Evolutionary conservation across 306 rosid species (phyloP).

Genomic region (peach (Prunus persica)): DNA sequence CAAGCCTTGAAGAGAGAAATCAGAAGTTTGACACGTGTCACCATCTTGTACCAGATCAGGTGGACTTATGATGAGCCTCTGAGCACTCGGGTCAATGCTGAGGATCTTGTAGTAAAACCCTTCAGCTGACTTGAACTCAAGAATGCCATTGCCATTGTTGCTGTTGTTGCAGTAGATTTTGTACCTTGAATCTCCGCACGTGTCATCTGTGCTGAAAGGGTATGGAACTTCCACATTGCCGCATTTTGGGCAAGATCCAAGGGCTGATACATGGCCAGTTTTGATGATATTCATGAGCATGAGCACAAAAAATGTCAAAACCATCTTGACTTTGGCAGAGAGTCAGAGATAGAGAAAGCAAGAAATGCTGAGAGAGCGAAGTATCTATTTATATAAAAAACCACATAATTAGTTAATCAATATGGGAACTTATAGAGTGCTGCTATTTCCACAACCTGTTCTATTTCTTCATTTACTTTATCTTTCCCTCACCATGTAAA

Average conservation of each 20-base stretch:
- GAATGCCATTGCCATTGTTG: constrained; percentile 23
- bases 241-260: constrained; percentile 54
- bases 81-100: constrained; percentile 38
- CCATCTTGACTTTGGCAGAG: constrained; percentile 20
- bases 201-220: constrained; percentile 65
- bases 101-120: constrained; percentile 63
- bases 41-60: constrained; percentile 16
- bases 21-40: constrained; percentile 61
- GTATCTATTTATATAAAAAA: constrained; percentile 28
- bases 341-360: constrained; percentile 7
- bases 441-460: fast-evolving
- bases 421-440: background rate
- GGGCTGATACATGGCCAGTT: constrained; percentile 24
- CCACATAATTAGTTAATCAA: background rate
- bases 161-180: constrained; percentile 47
- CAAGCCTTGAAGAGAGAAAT: constrained; percentile 49
- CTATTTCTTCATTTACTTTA: no score
- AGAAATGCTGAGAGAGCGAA: constrained; percentile 12
- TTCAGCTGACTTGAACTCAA: constrained; percentile 60
- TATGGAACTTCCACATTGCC: constrained; percentile 62
- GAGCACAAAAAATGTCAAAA: constrained; percentile 26
- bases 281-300: background rate
- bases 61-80: constrained; percentile 57
- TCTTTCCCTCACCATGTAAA: no score
- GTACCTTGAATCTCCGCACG: constrained; percentile 68